Percentiles rank a stretch among this genome's conserved stretches.
Conservation (phyloP, 305 asterid species). For the Fraxinus paxiana region DNA sequence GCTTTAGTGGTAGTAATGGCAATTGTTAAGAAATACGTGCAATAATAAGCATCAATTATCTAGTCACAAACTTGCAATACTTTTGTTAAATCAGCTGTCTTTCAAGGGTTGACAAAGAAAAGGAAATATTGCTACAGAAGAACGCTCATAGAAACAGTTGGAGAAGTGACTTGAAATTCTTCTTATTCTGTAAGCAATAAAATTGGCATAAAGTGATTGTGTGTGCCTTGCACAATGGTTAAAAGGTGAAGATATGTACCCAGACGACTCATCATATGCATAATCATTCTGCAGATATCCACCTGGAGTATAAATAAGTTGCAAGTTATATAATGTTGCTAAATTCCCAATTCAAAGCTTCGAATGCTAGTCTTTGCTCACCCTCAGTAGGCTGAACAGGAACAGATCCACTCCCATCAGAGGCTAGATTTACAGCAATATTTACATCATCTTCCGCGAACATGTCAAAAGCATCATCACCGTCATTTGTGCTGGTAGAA, state of each 20-base stretch:
- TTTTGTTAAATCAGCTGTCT: background rate
- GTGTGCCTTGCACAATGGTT: background rate
- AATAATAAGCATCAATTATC: background rate
- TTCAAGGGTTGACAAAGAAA: background rate
- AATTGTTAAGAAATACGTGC: background rate
- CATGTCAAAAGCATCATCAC: constrained; percentile 64
- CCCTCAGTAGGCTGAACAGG: constrained; percentile 40
- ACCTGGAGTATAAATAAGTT: constrained; percentile 48
- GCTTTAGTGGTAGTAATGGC: background rate
- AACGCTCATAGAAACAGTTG: background rate
- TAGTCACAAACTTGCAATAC: background rate
- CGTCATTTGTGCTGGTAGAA: constrained; percentile 15
- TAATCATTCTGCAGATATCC: constrained; percentile 58
- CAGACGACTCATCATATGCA: constrained; percentile 74
- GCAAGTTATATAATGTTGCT: constrained; percentile 20
- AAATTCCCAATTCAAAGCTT: constrained; percentile 20
- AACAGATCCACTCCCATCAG: constrained; percentile 39
- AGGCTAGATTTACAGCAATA: constrained; percentile 38
- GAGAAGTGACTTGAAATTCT: background rate
- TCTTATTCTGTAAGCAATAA: background rate
- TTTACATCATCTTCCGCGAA: constrained; percentile 73
- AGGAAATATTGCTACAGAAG: background rate
- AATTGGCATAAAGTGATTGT: background rate
- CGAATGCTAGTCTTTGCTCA: constrained; percentile 31
- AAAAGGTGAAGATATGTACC: constrained; percentile 42